These are phyloP conservation scores for Solanum lycopersicoides DNA, from an alignment of 257 asterid genomes.

Conservation along the genomic window DNA sequence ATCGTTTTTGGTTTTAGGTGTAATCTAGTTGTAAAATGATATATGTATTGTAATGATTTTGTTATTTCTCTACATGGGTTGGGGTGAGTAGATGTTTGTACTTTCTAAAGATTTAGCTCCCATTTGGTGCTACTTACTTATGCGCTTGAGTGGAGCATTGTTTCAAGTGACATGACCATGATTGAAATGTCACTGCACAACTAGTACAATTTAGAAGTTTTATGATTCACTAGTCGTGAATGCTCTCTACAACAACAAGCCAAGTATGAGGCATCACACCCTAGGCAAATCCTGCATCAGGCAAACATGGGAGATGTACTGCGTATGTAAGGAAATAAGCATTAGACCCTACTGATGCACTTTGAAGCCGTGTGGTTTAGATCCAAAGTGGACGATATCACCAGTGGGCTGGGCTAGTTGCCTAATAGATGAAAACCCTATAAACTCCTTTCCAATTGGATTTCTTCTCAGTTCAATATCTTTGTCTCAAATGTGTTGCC, in stretches of 20 bases:
- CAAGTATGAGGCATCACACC: neutral
- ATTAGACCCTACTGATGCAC: neutral
- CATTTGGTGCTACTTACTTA: neutral
- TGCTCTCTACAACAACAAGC: neutral
- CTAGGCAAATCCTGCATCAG: neutral
- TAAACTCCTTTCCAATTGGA: neutral
- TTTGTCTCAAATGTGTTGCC: neutral
- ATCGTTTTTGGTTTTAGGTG: neutral
- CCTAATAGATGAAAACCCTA: neutral
- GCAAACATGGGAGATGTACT: neutral
- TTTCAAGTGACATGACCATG: neutral
- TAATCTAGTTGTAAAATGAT: neutral
- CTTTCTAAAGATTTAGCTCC: neutral
- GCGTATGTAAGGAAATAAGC: neutral
- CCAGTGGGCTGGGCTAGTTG: neutral
- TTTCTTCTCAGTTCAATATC: neutral
- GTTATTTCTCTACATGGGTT: neutral
- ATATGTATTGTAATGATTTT: neutral
- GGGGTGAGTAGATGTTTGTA: neutral
- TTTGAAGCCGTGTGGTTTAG: neutral
- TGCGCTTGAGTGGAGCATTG: neutral
- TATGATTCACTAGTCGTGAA: neutral
- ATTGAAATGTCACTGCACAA: neutral
- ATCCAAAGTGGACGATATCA: neutral
- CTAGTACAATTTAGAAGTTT: neutral